Percentiles rank a stretch among this genome's conserved stretches.
Conservation (phyloP, 352 stramenopile species). For the Globisporangium ultimum region DNA sequence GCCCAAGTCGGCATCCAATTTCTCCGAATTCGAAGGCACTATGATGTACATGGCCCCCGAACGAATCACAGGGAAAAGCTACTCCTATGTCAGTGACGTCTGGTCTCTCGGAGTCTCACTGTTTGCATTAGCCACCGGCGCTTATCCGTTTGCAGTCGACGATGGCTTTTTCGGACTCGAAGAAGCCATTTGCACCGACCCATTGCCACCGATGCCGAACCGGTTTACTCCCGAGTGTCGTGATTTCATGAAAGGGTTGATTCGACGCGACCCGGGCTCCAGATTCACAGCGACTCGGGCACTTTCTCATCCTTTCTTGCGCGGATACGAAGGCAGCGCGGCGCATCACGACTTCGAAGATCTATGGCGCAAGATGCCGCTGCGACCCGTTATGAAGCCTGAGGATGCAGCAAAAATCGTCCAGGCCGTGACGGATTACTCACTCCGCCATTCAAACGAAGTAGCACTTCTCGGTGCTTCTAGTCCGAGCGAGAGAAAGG, state of each 20-base stretch:
- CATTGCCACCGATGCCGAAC: constrained; percentile 67
- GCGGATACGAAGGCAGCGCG: constrained; percentile 33
- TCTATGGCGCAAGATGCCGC: constrained; percentile 35
- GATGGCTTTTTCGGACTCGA: constrained; percentile 84
- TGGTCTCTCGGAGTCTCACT: constrained; percentile 79
- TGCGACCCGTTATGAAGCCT: constrained; percentile 14
- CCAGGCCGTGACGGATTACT: constrained; percentile 18
- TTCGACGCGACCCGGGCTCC: constrained; percentile 82
- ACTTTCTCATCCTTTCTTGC: constrained; percentile 88
- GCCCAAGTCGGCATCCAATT: constrained; percentile 73
- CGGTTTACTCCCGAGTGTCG: constrained; percentile 87
- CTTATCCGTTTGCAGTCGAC: constrained; percentile 68
- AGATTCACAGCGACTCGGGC: constrained; percentile 85
- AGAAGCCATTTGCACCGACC: constrained; percentile 77
- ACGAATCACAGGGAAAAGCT: constrained; percentile 84
- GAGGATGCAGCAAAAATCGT: constrained; percentile 12
- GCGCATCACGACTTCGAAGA: constrained; percentile 30
- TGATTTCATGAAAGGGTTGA: constrained; percentile 90
- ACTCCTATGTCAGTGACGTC: constrained; percentile 77
- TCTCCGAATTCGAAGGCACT: constrained; percentile 88
- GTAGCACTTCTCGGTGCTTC: constrained; percentile 1
- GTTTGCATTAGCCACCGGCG: constrained; percentile 61
- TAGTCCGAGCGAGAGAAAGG: neutral
- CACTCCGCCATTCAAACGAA: constrained; percentile 11
- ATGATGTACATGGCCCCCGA: constrained; percentile 96